Percentiles rank a stretch among this genome's conserved stretches.
Conservation (phyloP, 2,329 filamentous ascomycete species). For the Alternaria sp. region DNA sequence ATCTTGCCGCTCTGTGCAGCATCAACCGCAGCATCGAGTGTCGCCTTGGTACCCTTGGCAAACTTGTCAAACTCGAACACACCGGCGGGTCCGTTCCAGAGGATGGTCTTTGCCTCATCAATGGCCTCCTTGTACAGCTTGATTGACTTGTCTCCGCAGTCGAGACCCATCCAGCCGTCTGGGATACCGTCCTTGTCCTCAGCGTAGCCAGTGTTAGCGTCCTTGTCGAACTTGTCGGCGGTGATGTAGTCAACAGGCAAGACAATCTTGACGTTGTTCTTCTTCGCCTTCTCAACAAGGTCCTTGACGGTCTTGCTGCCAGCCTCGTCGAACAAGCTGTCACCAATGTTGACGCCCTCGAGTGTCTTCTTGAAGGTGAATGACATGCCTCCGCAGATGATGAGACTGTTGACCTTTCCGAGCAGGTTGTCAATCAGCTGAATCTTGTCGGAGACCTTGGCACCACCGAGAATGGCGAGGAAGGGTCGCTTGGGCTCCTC, state of each 20-base stretch:
- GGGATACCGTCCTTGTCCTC: constrained; percentile 90
- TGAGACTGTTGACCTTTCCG: constrained; percentile 94
- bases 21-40: constrained; percentile 84
- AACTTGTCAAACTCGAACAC: constrained; percentile 98
- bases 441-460: constrained; percentile 99
- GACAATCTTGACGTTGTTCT: constrained; percentile 93
- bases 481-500: constrained; percentile 94
- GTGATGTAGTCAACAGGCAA: constrained; percentile 95
- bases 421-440: constrained; percentile 99
- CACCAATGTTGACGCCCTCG: constrained; percentile 86
- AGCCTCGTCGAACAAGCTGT: constrained; percentile 90
- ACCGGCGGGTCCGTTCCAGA: constrained; percentile 98
- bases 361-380: constrained; percentile 99
- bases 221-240: constrained; percentile 89
- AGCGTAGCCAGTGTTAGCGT: constrained; percentile 81
- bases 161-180: constrained; percentile 97
- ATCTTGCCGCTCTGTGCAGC: constrained; percentile 87
- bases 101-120: constrained; percentile 88
- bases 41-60: constrained; percentile 88
- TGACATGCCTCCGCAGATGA: constrained; percentile 97
- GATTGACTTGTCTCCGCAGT: constrained; percentile 89
- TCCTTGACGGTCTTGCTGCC: constrained; percentile 89
- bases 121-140: constrained; percentile 90
- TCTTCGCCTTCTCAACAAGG: constrained; percentile 94
- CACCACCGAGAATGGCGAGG: constrained; percentile 96